Conservation (phyloP, 805 yeast species). For the Blastobotrys americana region DNA sequence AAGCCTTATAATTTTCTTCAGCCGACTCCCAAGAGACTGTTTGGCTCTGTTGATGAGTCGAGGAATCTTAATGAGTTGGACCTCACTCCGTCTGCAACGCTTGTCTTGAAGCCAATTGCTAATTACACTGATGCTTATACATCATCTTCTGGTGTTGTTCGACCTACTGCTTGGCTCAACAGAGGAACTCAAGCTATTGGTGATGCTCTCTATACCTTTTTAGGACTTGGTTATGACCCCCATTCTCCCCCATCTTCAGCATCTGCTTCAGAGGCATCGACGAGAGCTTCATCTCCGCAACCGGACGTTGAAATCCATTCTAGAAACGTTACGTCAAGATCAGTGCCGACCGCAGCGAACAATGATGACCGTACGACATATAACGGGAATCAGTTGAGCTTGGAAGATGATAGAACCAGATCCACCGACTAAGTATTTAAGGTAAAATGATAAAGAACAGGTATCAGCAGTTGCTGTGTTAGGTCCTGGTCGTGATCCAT, state of each 20-base stretch:
- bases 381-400: slow-evolving; percentile 48
- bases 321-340: background rate
- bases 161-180: slow-evolving; percentile 13
- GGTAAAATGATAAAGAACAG: too few relatives aligned
- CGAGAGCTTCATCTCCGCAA: slow-evolving; percentile 2
- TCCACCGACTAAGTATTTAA: too few relatives aligned
- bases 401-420: slow-evolving; percentile 42
- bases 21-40: slow-evolving; percentile 55
- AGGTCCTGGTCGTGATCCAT: too few relatives aligned
- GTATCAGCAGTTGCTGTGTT: too few relatives aligned
- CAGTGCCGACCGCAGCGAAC: slow-evolving; percentile 10
- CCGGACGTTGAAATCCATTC: slow-evolving; percentile 5
- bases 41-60: slow-evolving; percentile 55
- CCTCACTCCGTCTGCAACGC: slow-evolving; percentile 63
- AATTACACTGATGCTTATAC: slow-evolving; percentile 28
- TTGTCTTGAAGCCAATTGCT: slow-evolving; percentile 59
- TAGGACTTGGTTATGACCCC: slow-evolving; percentile 19
- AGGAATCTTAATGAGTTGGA: slow-evolving; percentile 46
- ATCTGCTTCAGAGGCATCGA: slow-evolving; percentile 1
- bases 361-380: slow-evolving; percentile 41
- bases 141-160: slow-evolving; percentile 10
- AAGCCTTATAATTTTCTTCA: slow-evolving; percentile 46
- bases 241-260: background rate
- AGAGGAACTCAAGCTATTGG: slow-evolving; percentile 17
- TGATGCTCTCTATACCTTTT: slow-evolving; percentile 24